A percentile compares a stretch with the other conserved stretches of the same genome.
These are phyloP conservation scores for Stagonosporopsis tanaceti DNA, from an alignment of 2,329 filamentous ascomycete species.

Conservation along the genomic window DNA sequence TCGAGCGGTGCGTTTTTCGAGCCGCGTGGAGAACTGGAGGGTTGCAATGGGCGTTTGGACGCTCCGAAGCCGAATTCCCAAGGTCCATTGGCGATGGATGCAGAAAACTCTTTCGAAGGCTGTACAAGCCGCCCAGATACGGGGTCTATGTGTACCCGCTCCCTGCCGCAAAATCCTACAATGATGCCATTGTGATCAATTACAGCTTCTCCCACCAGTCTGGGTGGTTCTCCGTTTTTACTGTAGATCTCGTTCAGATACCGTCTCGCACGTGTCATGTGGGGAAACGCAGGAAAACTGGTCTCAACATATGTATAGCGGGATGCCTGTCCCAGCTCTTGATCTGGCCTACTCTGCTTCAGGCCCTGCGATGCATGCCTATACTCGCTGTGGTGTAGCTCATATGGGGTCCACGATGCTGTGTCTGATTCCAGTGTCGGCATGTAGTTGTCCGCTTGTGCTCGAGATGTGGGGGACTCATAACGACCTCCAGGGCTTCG, in stretches of 20 bases:
- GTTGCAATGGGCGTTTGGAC: background rate
- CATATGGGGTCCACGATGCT: background rate
- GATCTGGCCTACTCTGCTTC: background rate
- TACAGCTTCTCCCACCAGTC: background rate
- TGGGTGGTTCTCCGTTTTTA: background rate
- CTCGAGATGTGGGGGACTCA: background rate
- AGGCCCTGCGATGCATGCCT: background rate
- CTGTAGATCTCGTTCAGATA: background rate
- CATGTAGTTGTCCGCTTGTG: background rate
- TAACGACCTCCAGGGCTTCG: background rate
- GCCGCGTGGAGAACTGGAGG: background rate
- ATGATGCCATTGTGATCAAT: background rate
- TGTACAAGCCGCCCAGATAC: background rate
- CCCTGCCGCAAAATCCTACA: background rate
- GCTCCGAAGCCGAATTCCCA: background rate
- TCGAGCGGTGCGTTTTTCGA: constrained; percentile 7
- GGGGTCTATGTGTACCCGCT: background rate
- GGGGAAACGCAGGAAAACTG: background rate
- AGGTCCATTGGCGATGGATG: background rate
- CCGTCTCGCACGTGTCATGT: constrained; percentile 2
- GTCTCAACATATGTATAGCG: background rate
- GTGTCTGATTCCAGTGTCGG: background rate
- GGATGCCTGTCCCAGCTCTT: background rate
- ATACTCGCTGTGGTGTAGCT: background rate
- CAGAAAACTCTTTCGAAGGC: background rate